A percentile compares a stretch with the other conserved stretches of the same genome.
phyloP scores from a whole-genome alignment of 129 eudicot species.

The Apium graveolens region DNA sequence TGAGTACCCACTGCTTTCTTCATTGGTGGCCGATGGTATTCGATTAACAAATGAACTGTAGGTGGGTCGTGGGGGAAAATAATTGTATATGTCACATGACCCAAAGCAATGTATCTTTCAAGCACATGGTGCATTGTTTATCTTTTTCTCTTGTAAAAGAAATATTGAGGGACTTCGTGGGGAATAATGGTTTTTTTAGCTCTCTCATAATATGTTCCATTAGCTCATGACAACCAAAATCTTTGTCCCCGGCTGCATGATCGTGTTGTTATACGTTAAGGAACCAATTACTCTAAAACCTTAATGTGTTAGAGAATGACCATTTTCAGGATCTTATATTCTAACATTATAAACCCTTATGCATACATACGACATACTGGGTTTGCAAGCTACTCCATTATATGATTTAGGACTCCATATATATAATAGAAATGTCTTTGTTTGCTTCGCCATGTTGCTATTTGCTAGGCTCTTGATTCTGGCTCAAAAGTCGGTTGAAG shows the following conservation, averaged over 20 bases:
- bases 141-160: constrained; percentile 17
- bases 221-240: constrained; percentile 20
- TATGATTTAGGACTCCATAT: constrained; percentile 10
- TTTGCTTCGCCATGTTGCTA: constrained; percentile 1
- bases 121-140: constrained; percentile 27
- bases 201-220: constrained; percentile 18
- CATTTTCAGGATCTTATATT: too few species aligned
- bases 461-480: neutral
- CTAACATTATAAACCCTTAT: too few species aligned
- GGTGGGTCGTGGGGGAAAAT: constrained; percentile 26
- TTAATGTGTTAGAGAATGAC: too few species aligned
- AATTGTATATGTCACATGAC: constrained; percentile 18
- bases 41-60: constrained; percentile 15
- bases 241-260: constrained; percentile 13
- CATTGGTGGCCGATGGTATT: constrained; percentile 12
- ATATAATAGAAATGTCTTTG: neutral
- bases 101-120: constrained; percentile 28
- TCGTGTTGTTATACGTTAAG: neutral
- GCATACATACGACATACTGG: constrained; percentile 11
- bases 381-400: constrained; percentile 18
- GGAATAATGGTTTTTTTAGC: constrained; percentile 23
- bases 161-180: constrained; percentile 16
- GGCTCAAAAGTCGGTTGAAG: neutral
- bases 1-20: neutral
- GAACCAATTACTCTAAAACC: too few species aligned